These are phyloP conservation scores for Chamaenerion angustifolium DNA, from an alignment of 345 rosid species.

Conservation along the genomic window DNA sequence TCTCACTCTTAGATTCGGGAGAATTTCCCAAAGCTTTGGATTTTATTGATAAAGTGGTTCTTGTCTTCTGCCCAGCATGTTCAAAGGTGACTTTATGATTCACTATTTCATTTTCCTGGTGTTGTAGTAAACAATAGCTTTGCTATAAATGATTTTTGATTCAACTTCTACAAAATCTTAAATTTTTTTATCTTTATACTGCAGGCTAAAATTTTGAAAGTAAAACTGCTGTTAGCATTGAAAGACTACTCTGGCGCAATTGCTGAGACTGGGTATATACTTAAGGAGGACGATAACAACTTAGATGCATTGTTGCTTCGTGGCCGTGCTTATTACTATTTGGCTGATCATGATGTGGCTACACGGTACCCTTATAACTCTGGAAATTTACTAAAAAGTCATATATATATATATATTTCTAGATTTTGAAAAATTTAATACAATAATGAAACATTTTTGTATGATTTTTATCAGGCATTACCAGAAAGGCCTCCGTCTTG, in stretches of 20 bases:
- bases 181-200: constrained; percentile 1
- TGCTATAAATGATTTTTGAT: background rate
- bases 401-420: too few relatives aligned
- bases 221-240: constrained; percentile 48
- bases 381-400: background rate
- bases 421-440: background rate
- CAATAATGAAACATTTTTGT: constrained; percentile 5
- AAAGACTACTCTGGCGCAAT: constrained; percentile 76
- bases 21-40: constrained; percentile 65
- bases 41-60: constrained; percentile 75
- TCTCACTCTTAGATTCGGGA: constrained; percentile 47
- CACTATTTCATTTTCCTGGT: background rate
- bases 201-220: constrained; percentile 83
- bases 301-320: constrained; percentile 86
- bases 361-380: constrained; percentile 35
- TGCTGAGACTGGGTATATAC: constrained; percentile 72
- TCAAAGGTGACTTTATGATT: constrained; percentile 38
- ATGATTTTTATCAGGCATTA: constrained; percentile 53
- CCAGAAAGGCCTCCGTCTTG: constrained; percentile 93
- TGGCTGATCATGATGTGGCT: constrained; percentile 98
- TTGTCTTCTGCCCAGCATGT: constrained; percentile 91
- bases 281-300: constrained; percentile 78
- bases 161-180: background rate
- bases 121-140: too few relatives aligned
- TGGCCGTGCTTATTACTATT: constrained; percentile 95